A percentile compares a stretch with the other conserved stretches of the same genome.
Conservation (phyloP, 2,329 filamentous ascomycete genomes). For the Pseudogymnoascus sp. region DNA sequence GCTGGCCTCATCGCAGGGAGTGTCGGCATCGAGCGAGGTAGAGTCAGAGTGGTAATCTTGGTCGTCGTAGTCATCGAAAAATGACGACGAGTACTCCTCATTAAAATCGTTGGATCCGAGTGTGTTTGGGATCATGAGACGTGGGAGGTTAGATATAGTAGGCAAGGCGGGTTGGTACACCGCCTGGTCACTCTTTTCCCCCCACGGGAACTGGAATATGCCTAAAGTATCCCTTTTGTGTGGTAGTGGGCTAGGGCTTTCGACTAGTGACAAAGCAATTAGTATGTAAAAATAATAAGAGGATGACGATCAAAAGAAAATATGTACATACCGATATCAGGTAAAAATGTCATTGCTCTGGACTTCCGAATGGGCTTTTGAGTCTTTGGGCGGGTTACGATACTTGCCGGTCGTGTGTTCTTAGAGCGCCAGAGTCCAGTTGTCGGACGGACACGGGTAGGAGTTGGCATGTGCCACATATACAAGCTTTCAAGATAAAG, state of each 20-base stretch:
- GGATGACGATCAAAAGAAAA: not conserved
- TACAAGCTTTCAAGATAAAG: constrained; percentile 21
- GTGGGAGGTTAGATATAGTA: not conserved
- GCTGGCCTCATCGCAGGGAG: constrained; percentile 26
- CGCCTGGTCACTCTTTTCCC: constrained; percentile 53
- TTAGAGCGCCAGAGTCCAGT: constrained; percentile 27
- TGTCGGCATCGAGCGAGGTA: not conserved
- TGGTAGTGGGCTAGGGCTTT: constrained; percentile 52
- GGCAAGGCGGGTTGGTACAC: constrained; percentile 33
- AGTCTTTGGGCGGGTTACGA: constrained; percentile 38
- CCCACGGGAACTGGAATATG: constrained; percentile 61
- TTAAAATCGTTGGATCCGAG: not conserved
- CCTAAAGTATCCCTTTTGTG: constrained; percentile 53
- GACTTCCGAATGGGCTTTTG: constrained; percentile 48
- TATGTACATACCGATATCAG: constrained; percentile 43
- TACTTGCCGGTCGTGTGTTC: constrained; percentile 21
- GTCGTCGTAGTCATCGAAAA: constrained; percentile 53
- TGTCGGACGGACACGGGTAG: constrained; percentile 15
- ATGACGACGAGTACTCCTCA: constrained; percentile 34
- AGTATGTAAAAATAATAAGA: constrained; percentile 11
- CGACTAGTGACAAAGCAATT: constrained; percentile 32
- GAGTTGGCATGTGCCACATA: constrained; percentile 25
- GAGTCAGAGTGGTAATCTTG: constrained; percentile 25
- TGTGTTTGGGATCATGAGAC: not conserved
- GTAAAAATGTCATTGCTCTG: constrained; percentile 51